These are phyloP conservation scores for Komagataella mondaviorum DNA, from an alignment of 805 yeast species.

Conservation along the genomic window DNA sequence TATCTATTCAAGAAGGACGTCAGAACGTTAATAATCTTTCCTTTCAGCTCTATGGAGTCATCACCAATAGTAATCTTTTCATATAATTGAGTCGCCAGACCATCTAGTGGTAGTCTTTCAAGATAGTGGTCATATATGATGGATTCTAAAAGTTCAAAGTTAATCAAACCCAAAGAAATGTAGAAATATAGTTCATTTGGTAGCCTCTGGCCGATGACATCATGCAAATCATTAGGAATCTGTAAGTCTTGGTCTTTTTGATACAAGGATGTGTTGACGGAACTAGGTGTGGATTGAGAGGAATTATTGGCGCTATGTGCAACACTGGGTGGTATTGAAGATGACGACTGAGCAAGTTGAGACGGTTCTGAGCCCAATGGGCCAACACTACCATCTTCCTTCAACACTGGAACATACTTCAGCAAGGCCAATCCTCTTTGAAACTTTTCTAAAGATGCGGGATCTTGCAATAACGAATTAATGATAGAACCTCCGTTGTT, in stretches of 20 bases:
- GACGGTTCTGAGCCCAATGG: slow-evolving; percentile 21
- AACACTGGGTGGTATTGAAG: neutral
- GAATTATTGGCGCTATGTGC: slow-evolving; percentile 1
- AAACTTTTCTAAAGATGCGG: slow-evolving; percentile 32
- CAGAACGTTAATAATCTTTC: slow-evolving; percentile 50
- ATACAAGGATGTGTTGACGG: slow-evolving; percentile 2
- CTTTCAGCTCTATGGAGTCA: slow-evolving; percentile 35
- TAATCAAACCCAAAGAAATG: slow-evolving; percentile 62
- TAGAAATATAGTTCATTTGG: slow-evolving; percentile 82
- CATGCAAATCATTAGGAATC: slow-evolving; percentile 72
- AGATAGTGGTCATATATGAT: slow-evolving; percentile 49
- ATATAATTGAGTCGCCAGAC: slow-evolving; percentile 45
- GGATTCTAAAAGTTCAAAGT: slow-evolving; percentile 50
- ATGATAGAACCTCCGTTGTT: slow-evolving; percentile 25
- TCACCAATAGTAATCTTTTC: slow-evolving; percentile 34
- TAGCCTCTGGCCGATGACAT: slow-evolving; percentile 67
- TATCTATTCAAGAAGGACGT: slow-evolving; percentile 71
- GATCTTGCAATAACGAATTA: slow-evolving; percentile 33
- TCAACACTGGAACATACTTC: slow-evolving; percentile 63
- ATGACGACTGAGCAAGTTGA: slow-evolving; percentile 2
- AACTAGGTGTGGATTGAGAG: slow-evolving; percentile 7
- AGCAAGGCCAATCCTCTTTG: slow-evolving; percentile 59
- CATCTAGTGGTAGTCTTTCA: slow-evolving; percentile 57
- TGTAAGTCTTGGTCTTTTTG: slow-evolving; percentile 6
- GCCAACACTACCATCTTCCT: slow-evolving; percentile 54